Conservation (phyloP, 495 filamentous ascomycete genomes). For the Haplographium delicatum region DNA sequence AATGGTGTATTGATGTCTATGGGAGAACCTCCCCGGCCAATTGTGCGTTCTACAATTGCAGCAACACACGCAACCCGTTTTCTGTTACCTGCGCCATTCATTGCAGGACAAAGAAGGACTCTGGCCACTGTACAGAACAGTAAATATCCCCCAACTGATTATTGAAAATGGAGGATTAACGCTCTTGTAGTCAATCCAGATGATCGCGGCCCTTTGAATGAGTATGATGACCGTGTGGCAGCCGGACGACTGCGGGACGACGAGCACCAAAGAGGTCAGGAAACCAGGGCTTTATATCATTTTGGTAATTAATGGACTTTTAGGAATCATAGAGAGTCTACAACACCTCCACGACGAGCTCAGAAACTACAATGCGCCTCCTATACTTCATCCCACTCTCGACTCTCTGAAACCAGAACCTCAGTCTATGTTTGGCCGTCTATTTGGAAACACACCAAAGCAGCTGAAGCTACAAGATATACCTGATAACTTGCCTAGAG, state of each 20-base stretch:
- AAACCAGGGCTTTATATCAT: neutral
- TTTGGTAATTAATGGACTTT: constrained; percentile 10
- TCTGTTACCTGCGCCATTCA: constrained; percentile 13
- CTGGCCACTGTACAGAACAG: constrained; percentile 25
- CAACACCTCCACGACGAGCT: constrained; percentile 88
- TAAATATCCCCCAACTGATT: neutral
- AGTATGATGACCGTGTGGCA: constrained; percentile 79
- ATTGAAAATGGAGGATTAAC: neutral
- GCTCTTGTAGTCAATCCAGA: constrained; percentile 19
- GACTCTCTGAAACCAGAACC: constrained; percentile 55
- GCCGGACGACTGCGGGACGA: constrained; percentile 73
- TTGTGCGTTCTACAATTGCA: neutral
- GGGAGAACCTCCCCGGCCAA: neutral
- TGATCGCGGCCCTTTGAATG: constrained; percentile 64
- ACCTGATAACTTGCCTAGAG: constrained; percentile 71
- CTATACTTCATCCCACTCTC: constrained; percentile 70
- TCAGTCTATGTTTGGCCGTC: constrained; percentile 63
- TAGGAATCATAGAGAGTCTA: constrained; percentile 80
- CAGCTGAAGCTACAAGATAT: constrained; percentile 45
- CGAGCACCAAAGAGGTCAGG: constrained; percentile 78
- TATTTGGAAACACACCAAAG: constrained; percentile 52
- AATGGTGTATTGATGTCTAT: neutral
- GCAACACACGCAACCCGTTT: neutral
- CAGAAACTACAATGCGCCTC: constrained; percentile 62
- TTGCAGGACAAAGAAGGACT: constrained; percentile 23